Evolutionary conservation across 2,329 filamentous ascomycete genomes (phyloP), one percentile per base, ranked within the genome.

Genomic region (Teratosphaeria gauchensis): DNA sequence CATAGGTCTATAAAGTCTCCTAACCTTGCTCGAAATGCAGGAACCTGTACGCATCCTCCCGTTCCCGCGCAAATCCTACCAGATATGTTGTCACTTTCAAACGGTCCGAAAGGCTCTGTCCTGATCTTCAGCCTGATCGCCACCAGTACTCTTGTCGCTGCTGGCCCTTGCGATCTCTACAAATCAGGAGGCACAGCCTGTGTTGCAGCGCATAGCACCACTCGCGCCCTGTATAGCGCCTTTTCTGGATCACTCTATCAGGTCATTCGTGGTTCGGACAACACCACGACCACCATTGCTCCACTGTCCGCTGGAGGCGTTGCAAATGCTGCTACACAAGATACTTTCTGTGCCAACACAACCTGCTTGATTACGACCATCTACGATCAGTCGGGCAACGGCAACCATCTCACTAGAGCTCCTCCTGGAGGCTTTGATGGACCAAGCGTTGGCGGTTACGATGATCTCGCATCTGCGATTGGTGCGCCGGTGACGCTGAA

Each of bases 371-470:
- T 87, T 65, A 78, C 78, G 0, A 76, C 82, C 64, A 84, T 69
- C 57, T 86, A 87, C 67, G 84, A 87, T 68, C 84, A 87, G 71
- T 84, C 84, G 9, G 83, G 83, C 56, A 71, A 71, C 1, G 77
- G 76, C 0, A 87, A 87, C 61, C 80, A 87, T 64, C 81, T 87
- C 4, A 84, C 80, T 0, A 82, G 82, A 61, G 84, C 84, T 1
- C 62, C 62, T 31, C 78, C 79, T 0, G 84, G 83, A 0, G 81
- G 75, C 42, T 83, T 81, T 64, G 69, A 64, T 0, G 84, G 84
- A 8, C 84, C 84, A 0, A 80, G 82, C 30, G 42, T 74, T 38
- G 76, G 79, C 66, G 82, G 82, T 51, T 80, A 78, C 65, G 84
- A 86, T 70, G 82, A 84, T 66, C 69, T 84, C 24, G 82, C 84